A percentile compares a stretch with the other conserved stretches of the same genome.
Evolutionary conservation across 2,329 filamentous ascomycete genomes (phyloP).

Genomic region (Cadophora luteo-olivacea): DNA sequence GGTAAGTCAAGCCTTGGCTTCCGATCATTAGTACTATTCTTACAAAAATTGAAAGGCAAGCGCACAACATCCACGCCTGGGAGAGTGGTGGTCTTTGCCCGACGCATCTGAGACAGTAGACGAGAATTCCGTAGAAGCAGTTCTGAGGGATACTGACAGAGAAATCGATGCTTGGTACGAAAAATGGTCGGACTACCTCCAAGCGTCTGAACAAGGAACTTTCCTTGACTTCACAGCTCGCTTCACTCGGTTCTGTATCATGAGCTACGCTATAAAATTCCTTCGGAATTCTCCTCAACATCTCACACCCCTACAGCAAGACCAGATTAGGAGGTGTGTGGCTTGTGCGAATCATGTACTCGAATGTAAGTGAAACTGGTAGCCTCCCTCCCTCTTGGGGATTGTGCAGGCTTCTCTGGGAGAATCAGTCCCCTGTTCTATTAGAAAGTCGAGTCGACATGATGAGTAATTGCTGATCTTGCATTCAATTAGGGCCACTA

Average conservation of each 20-base stretch:
- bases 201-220: conserved; percentile 10
- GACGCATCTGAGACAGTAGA: conserved; percentile 20
- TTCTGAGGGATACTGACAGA: conserved; percentile 20
- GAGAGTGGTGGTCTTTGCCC: conserved; percentile 28
- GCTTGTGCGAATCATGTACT: conserved; percentile 23
- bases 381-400: background rate
- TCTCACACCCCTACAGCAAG: conserved; percentile 13
- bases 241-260: conserved; percentile 28
- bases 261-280: conserved; percentile 24
- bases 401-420: background rate
- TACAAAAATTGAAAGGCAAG: too few relatives aligned
- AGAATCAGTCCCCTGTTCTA: background rate
- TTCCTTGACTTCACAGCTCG: conserved; percentile 24
- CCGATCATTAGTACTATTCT: too few relatives aligned
- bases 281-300: conserved; percentile 18
- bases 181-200: conserved; percentile 24
- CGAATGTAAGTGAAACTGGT: background rate
- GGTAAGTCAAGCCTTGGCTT: too few relatives aligned
- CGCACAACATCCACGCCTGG: conserved; percentile 21
- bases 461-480: background rate
- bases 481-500: conserved; percentile 10
- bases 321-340: conserved; percentile 21
- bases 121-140: conserved; percentile 20
- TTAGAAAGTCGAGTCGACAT: background rate
- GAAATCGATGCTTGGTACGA: conserved; percentile 24